Conservation (phyloP, 805 yeast genomes). For the Candida yuanshanica region DNA sequence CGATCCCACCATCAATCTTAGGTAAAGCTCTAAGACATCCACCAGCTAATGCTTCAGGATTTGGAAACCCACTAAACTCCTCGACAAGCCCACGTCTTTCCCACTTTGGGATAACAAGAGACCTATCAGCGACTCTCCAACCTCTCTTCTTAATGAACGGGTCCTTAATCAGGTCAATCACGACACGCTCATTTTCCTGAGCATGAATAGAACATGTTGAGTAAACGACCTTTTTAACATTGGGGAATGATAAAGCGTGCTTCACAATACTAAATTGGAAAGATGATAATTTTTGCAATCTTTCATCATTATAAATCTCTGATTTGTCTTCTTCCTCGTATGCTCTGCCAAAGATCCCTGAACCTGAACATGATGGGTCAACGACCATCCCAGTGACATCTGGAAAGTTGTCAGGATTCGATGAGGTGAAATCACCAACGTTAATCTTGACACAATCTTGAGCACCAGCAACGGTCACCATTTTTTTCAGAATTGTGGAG, state of each 20-base stretch:
- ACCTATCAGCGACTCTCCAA: slow-evolving; percentile 60
- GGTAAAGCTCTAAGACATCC: slow-evolving; percentile 87
- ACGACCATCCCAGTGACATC: slow-evolving; percentile 77
- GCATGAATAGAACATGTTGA: slow-evolving; percentile 95
- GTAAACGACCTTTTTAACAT: slow-evolving; percentile 73
- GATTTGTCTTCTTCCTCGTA: slow-evolving; percentile 43
- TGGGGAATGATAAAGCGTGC: slow-evolving; percentile 82
- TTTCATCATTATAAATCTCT: slow-evolving; percentile 33
- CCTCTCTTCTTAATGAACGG: slow-evolving; percentile 57
- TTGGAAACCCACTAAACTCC: slow-evolving; percentile 52
- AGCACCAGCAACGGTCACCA: slow-evolving; percentile 79
- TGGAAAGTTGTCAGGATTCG: slow-evolving; percentile 46
- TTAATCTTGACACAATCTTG: slow-evolving; percentile 37
- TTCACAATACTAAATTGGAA: slow-evolving; percentile 85
- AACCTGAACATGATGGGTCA: slow-evolving; percentile 97
- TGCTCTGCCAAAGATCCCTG: slow-evolving; percentile 84
- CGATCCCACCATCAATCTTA: slow-evolving; percentile 94
- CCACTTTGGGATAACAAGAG: slow-evolving; percentile 79
- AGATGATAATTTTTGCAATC: slow-evolving; percentile 70
- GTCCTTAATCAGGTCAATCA: slow-evolving; percentile 67
- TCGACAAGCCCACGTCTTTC: slow-evolving; percentile 71
- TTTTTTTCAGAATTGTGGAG: slow-evolving; percentile 60
- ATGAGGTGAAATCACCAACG: slow-evolving; percentile 42
- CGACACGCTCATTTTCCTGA: slow-evolving; percentile 92
- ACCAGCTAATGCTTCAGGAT: slow-evolving; percentile 58